A percentile compares a stretch with the other conserved stretches of the same genome.
These are phyloP conservation scores for Adansonia gregorii DNA, from an alignment of 441 rosid genomes.

Conservation along the genomic window DNA sequence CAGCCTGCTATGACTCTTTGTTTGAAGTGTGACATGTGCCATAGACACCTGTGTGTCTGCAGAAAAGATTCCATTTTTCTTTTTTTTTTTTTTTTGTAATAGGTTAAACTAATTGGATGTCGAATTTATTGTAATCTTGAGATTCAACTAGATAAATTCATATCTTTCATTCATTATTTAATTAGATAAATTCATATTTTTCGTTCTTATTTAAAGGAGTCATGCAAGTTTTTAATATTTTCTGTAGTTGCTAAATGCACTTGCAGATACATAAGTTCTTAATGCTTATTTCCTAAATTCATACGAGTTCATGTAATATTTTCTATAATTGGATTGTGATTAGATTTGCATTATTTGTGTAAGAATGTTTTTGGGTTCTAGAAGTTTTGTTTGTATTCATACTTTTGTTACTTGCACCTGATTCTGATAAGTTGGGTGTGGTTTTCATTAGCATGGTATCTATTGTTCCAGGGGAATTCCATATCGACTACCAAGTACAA, in stretches of 20 bases:
- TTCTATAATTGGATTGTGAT: neutral
- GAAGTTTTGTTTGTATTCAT: constrained; percentile 5
- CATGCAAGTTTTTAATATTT: neutral
- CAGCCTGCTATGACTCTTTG: neutral
- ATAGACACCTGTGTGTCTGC: neutral
- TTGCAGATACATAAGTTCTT: neutral
- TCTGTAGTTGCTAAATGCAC: neutral
- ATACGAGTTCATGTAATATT: neutral
- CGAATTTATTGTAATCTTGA: neutral
- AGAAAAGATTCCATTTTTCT: neutral
- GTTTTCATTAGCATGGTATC: constrained; percentile 32
- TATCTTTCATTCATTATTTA: neutral
- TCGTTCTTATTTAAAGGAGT: too few species aligned
- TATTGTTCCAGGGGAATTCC: constrained; percentile 80
- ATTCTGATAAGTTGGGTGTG: constrained; percentile 14
- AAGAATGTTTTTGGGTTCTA: neutral
- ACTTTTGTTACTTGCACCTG: constrained; percentile 7
- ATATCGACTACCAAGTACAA: constrained; percentile 97
- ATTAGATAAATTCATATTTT: too few species aligned
- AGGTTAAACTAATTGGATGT: neutral
- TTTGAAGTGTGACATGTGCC: neutral
- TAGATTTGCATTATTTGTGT: constrained; percentile 13
- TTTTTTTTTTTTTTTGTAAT: neutral
- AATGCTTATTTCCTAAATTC: neutral
- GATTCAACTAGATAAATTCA: neutral